Evolutionary conservation across 805 yeast species (phyloP), one percentile per base, ranked within the genome.

Genomic region (Dipodascus geniculatus): DNA sequence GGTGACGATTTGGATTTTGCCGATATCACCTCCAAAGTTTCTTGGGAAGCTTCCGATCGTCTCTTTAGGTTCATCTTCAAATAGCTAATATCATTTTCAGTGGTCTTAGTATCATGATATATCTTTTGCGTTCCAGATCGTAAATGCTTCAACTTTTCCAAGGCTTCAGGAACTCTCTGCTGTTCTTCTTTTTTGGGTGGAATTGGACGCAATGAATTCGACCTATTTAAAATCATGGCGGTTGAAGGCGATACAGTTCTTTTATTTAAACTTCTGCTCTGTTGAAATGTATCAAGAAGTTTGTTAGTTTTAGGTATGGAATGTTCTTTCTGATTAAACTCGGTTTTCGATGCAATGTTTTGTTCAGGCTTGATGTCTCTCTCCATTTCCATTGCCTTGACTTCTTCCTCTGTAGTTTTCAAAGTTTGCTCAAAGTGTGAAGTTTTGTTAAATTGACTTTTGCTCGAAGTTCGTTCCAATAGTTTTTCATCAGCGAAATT

Each of bases 61-160:
- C 59, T 42, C 17, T 54, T 52, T 24, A 61, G 56, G 3, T 58
- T 56, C 16, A 57, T 54, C 51, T 55, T 57, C 16, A 59, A 60
- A 38, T 53, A 48, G 2, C 53, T 55, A 3, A 61, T 50, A 1
- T 56, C 52, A 38, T 38, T 38, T 24, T 59, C 61, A 31, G 57
- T 56, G 11, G 28, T 57, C 20, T 56, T 58, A 49, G 60, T 60
- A 9, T 42, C 31, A 8, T 48, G 54, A 11, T 17, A 50, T 33
- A 28, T 58, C 42, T 23, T 51, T 11, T 55, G 60, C 14, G 60
- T 51, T 23, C 56, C 35, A 14, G 60, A 53, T 16, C 62, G 49
- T 49, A 60, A 49, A 20, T 48, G 42, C 23, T 53, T 48, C 42
- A 60, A 53, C 33, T 53, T 51, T 42, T 59, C 56, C 20, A 59